These are phyloP conservation scores for Coniosporium apollinis DNA, from an alignment of 495 filamentous ascomycete genomes.

Conservation along the genomic window DNA sequence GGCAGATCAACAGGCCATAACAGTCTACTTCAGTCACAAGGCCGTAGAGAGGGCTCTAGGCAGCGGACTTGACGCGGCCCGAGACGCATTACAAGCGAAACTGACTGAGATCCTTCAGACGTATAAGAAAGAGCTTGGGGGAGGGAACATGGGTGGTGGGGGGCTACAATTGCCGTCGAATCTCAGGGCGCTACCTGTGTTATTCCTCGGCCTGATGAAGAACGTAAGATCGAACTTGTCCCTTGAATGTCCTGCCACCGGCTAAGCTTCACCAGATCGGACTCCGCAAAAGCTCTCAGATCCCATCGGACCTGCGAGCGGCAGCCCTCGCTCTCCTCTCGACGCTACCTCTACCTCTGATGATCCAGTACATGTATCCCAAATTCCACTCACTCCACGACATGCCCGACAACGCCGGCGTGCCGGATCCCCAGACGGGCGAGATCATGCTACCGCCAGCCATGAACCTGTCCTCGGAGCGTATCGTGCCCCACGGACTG, in stretches of 20 bases:
- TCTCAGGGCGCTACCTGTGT: conserved; percentile 65
- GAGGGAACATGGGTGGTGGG: conserved; percentile 82
- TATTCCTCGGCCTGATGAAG: conserved; percentile 91
- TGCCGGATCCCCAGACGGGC: conserved; percentile 68
- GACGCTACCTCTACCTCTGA: conserved; percentile 73
- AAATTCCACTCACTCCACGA: conserved; percentile 87
- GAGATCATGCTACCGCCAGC: conserved; percentile 76
- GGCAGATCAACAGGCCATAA: conserved; percentile 83
- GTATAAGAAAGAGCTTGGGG: conserved; percentile 91
- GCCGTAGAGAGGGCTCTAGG: conserved; percentile 81
- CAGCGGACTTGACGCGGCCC: conserved; percentile 73
- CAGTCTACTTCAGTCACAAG: conserved; percentile 92
- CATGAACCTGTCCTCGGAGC: conserved; percentile 73
- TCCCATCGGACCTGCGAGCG: conserved; percentile 87
- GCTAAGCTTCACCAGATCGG: conserved; percentile 56
- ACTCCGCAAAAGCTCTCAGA: conserved; percentile 86
- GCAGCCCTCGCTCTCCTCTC: conserved; percentile 85
- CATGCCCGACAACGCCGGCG: conserved; percentile 88
- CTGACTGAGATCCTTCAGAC: conserved; percentile 84
- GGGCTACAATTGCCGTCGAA: conserved; percentile 91
- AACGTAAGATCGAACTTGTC: conserved; percentile 39
- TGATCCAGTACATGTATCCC: conserved; percentile 96
- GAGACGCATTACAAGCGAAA: conserved; percentile 80
- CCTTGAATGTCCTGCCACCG: background rate
- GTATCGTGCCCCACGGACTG: conserved; percentile 80